phyloP scores from a whole-genome alignment of 306 rosid species.

The Rosa lucieae region DNA sequence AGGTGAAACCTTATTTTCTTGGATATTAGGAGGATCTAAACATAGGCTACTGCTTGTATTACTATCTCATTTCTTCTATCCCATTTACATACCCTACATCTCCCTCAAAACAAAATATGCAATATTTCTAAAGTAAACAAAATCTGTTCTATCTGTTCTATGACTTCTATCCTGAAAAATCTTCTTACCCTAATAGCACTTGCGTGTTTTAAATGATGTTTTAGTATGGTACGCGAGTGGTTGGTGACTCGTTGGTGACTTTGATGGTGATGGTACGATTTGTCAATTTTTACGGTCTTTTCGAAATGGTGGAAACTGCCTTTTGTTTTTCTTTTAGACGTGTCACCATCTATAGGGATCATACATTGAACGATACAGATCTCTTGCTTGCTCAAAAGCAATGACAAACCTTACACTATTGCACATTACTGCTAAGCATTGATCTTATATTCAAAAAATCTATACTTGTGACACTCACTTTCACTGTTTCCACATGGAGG shows the following conservation, averaged over 20 bases:
- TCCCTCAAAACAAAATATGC: no score
- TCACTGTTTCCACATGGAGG: background rate
- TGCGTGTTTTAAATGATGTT: slow-evolving; percentile 9
- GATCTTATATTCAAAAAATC: background rate
- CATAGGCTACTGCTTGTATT: background rate
- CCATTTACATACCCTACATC: background rate
- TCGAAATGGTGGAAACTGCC: background rate
- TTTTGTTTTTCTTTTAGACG: background rate
- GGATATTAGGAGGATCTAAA: background rate
- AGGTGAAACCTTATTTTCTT: background rate
- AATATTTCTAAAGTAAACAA: background rate
- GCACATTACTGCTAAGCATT: background rate
- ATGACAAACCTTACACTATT: background rate
- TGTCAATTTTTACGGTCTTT: background rate
- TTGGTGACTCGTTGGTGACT: background rate
- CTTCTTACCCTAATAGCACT: slow-evolving; percentile 11
- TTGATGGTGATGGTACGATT: background rate
- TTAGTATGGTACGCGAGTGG: background rate
- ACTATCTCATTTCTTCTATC: background rate
- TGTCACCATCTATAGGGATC: background rate
- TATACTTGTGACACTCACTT: background rate
- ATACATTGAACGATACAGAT: background rate
- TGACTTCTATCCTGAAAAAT: background rate
- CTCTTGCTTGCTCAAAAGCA: background rate
- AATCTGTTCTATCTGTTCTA: background rate